phyloP scores from a whole-genome alignment of 768 basidiomycete genomes.

The Cystofilobasidium macerans region DNA sequence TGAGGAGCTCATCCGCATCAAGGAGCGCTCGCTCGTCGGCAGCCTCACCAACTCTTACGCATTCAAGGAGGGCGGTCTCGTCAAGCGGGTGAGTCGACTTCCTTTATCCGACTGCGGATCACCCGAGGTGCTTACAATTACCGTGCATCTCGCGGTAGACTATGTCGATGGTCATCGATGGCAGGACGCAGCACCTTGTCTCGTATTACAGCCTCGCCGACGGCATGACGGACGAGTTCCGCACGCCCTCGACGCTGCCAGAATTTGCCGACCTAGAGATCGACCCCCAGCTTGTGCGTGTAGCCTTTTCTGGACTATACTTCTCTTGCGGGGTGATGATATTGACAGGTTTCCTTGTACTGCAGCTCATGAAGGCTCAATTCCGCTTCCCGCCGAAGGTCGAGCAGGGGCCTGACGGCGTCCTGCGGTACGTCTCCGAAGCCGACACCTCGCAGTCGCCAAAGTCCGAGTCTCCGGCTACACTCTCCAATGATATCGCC shows the following conservation, averaged over 20 bases:
- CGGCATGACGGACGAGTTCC: constrained; percentile 74
- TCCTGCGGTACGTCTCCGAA: background rate
- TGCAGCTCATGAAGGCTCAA: background rate
- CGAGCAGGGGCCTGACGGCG: background rate
- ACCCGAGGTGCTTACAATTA: background rate
- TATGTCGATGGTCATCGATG: constrained; percentile 74
- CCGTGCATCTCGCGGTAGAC: constrained; percentile 47
- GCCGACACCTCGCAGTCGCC: constrained; percentile 4
- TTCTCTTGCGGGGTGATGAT: too few species aligned
- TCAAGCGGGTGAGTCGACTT: constrained; percentile 75
- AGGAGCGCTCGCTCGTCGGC: constrained; percentile 70
- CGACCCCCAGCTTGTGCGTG: constrained; percentile 47
- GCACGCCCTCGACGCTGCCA: constrained; percentile 74
- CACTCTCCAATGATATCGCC: background rate
- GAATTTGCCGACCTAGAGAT: constrained; percentile 80
- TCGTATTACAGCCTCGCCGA: constrained; percentile 91
- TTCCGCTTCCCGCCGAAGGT: background rate
- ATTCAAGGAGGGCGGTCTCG: constrained; percentile 83
- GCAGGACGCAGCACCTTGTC: constrained; percentile 80
- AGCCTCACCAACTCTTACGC: constrained; percentile 86
- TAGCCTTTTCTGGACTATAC: background rate
- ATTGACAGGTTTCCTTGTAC: background rate
- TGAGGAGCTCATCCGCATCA: constrained; percentile 1
- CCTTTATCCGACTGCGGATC: constrained; percentile 17
- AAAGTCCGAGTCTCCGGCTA: background rate